A percentile compares a stretch with the other conserved stretches of the same genome.
Evolutionary conservation across 805 yeast species (phyloP).

Genomic region (Kazachstania psychrophila): DNA sequence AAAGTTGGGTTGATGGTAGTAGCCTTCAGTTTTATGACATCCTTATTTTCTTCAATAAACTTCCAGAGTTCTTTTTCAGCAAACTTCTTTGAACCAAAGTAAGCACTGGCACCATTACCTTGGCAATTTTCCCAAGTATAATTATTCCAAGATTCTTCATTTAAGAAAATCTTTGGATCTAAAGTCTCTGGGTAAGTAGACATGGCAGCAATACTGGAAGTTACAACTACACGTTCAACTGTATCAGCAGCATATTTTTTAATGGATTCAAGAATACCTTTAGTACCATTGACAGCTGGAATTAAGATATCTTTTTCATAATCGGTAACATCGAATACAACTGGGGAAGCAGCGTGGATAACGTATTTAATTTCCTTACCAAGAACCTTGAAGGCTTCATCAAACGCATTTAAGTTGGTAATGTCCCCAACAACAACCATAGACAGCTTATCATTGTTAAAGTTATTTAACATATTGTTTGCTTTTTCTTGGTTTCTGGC

Average conservation of each 20-base stretch:
- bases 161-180: constrained; percentile 29
- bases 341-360: constrained; percentile 55
- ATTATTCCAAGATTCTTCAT: constrained; percentile 45
- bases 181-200: constrained; percentile 30
- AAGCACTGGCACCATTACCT: constrained; percentile 20
- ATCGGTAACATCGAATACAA: constrained; percentile 36
- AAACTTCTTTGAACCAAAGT: constrained; percentile 38
- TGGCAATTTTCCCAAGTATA: constrained; percentile 30
- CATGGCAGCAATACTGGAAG: constrained; percentile 47
- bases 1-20: constrained; percentile 35
- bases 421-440: constrained; percentile 32
- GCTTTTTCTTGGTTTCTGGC: constrained; percentile 38
- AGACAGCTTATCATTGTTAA: constrained; percentile 17
- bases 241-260: constrained; percentile 31
- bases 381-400: constrained; percentile 32
- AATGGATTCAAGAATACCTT: constrained; percentile 41
- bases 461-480: no score
- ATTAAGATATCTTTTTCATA: constrained; percentile 40
- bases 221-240: constrained; percentile 41
- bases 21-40: constrained; percentile 32
- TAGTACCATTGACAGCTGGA: constrained; percentile 51
- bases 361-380: constrained; percentile 45
- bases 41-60: constrained; percentile 32
- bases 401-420: constrained; percentile 35
- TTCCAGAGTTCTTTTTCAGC: constrained; percentile 54